Base-by-base conservation (phyloP, 1,284 basidiomycete species). In the Xerocomus minutiporus region DNA sequence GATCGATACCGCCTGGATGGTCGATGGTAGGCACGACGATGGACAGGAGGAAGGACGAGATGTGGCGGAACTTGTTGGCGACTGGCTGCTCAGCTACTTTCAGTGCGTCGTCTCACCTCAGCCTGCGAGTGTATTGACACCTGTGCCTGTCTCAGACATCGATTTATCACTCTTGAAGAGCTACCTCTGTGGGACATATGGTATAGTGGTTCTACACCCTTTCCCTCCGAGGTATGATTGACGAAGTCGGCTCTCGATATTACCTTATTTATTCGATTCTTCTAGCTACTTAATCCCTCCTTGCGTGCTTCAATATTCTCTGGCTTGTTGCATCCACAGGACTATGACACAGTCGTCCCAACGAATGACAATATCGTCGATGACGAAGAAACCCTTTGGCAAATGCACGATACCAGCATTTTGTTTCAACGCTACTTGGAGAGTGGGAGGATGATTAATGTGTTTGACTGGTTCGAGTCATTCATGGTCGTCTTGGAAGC, bases 381-480 rank as follows among this genome's bases (percentile, higher is more conserved):
- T 29, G 63, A 66, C 20, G 61, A 61, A 3, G 59, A 62, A 38
- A 38, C 55, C 32, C 64, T 81, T 5, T 79, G 74, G 72, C 72
- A 76, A 54, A 73, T 83, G 48, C 83, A 86, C 0, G 88, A 91
- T 60, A 83, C 80, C 6, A 82, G 78, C 57, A 84, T 91, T 51
- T 71, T 90, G n/a, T 89, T 90, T 70, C 71, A 73, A 41, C 76
- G 86, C 17, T 91, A 89, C 68, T 72, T 84, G 49, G 84, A 90
- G 58, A 85, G 85, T 44, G 87, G 87, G 42, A 82, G 78, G 66
- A 80, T 86, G 78, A 79, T 91, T 68, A 91, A 91, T 61, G 77
- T 88, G 2, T 88, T 86, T 62, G 88, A 91, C 66, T 90, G 88
- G 88, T 90, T 82, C 62, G 81, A 86, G 58, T 77, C 83, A 13